Conservation (phyloP, 257 asterid genomes). For the Fraxinus quadrangulata region DNA sequence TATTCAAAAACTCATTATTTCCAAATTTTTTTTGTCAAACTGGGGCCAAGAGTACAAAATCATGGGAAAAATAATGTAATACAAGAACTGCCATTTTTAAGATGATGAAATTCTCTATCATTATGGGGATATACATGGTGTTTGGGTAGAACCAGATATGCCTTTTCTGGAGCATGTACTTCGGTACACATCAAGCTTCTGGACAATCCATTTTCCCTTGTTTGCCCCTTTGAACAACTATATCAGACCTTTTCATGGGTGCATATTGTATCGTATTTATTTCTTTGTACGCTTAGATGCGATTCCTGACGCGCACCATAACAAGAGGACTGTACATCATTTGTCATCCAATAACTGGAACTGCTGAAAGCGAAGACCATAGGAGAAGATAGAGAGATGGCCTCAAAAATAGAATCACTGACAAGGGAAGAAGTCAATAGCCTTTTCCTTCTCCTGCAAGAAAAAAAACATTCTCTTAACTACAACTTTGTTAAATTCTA, state of each 20-base stretch:
- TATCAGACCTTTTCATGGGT: background rate
- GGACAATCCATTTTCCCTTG: background rate
- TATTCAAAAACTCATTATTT: too few species aligned
- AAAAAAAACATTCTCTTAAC: background rate
- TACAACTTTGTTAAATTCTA: background rate
- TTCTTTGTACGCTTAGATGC: background rate
- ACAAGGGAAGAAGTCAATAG: conserved; percentile 79
- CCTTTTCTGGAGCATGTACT: background rate
- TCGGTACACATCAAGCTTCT: background rate
- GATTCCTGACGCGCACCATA: background rate
- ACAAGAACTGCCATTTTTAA: background rate
- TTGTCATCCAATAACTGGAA: conserved; percentile 30
- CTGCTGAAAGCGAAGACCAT: conserved; percentile 57
- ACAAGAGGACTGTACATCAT: background rate
- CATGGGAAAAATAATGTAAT: background rate
- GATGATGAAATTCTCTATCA: background rate
- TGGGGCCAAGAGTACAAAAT: background rate
- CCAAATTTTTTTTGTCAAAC: too few species aligned
- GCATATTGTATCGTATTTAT: background rate
- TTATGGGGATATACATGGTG: too few species aligned
- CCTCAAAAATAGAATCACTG: conserved; percentile 69
- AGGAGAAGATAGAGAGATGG: conserved; percentile 81
- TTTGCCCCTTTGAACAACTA: background rate
- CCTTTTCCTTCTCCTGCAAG: conserved; percentile 63
- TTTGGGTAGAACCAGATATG: too few species aligned